These are phyloP conservation scores for Tagetes patula DNA, from an alignment of 129 eudicot species.

Conservation along the genomic window DNA sequence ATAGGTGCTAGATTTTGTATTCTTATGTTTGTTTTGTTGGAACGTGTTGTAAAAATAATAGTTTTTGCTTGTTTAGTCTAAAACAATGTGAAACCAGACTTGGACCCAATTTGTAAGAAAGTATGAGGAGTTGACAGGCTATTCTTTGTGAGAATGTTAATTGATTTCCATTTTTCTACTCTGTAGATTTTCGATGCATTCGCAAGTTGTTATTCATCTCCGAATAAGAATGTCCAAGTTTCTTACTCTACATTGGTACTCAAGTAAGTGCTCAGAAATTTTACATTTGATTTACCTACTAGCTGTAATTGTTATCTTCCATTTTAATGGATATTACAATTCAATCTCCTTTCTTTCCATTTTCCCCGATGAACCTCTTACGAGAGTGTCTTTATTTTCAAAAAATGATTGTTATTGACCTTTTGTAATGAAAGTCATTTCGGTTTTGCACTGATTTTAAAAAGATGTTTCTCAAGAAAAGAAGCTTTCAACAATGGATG, in stretches of 20 bases:
- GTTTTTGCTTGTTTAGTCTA: not conserved
- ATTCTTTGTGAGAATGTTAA: not conserved
- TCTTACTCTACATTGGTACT: slow-evolving; percentile 84
- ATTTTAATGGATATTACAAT: slow-evolving; percentile 2
- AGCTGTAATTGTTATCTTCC: not conserved
- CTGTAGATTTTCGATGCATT: slow-evolving; percentile 89
- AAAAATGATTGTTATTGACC: not conserved
- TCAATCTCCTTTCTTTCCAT: not conserved
- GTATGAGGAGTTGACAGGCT: not conserved
- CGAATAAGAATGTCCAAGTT: slow-evolving; percentile 88
- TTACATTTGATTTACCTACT: not conserved
- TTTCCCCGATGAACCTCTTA: not conserved
- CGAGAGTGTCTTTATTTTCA: not conserved
- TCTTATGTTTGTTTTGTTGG: not conserved
- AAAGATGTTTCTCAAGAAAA: not conserved
- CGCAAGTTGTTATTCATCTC: slow-evolving; percentile 66
- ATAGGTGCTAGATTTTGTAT: not conserved
- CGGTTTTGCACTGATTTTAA: not conserved
- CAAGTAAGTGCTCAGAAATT: slow-evolving; percentile 59
- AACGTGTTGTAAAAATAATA: not conserved
- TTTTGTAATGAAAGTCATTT: not conserved
- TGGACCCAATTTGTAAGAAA: not conserved
- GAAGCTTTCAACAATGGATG: slow-evolving; percentile 10
- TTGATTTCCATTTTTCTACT: slow-evolving; percentile 23
- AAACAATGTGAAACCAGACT: not conserved